Percentiles rank a stretch among this genome's conserved stretches.
phyloP scores from a whole-genome alignment of 169 alveolate species.

The Ichthyophthirius multifiliis region DNA sequence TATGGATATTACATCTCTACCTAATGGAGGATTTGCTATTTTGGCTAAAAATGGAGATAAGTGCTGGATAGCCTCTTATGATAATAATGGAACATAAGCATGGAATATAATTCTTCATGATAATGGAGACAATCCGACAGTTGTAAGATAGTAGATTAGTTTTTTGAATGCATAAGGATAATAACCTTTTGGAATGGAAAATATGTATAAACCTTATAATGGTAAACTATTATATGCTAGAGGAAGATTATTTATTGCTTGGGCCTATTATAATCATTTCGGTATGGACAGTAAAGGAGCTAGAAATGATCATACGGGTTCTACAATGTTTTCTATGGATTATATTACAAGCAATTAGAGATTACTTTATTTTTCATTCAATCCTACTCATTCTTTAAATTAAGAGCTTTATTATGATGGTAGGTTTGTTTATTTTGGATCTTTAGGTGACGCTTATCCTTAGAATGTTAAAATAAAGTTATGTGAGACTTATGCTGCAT shows the following conservation, averaged over 20 bases:
- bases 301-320: neutral
- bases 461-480: neutral
- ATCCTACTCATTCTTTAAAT: neutral
- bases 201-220: neutral
- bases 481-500: neutral
- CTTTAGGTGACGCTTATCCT: neutral
- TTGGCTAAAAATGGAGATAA: neutral
- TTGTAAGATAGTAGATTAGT: neutral
- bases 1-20: neutral
- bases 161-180: neutral
- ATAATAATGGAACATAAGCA: neutral
- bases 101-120: neutral
- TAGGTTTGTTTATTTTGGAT: neutral
- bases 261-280: neutral
- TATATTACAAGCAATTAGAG: neutral
- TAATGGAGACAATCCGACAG: neutral
- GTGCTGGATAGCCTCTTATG: neutral
- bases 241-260: neutral
- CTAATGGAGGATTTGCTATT: neutral
- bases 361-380: neutral
- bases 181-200: neutral
- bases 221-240: neutral
- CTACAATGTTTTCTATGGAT: neutral
- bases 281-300: neutral
- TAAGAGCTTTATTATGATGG: neutral